Base-by-base conservation (phyloP, 1,139 yeast species). In the Kodamaea arcana region DNA sequence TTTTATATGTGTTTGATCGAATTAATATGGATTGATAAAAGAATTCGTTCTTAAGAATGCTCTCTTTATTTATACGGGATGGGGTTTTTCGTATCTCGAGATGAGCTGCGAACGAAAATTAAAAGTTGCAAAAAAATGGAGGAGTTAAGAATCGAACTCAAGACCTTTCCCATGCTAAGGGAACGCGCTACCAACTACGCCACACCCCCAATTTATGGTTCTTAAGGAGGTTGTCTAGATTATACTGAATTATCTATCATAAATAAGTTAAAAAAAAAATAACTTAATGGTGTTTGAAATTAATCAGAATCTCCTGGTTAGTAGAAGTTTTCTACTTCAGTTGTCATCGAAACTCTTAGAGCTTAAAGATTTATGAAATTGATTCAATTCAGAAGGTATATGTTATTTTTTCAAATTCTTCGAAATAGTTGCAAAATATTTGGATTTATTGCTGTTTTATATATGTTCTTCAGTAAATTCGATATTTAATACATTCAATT, bases 151-250 rank as follows among this genome's bases (percentile, higher is more conserved):
- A 73, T 80, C 83, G 87, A 80, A 80, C 87, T 85, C 79, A 80
- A 76, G 87, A 80, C 86, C 87, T 80, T 77, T 78, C 83, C 78
- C 86, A 79, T 80, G 87, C 87, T 77, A 80, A 79, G 86, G 78
- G 83, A 77, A 76, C 86, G 86, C 87, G 86, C 86, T 80, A 80
- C 87, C 87, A 78, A 80, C 86, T 80, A 75, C 86, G 87, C 87
- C 85, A 80, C 85, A 80, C 85, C 85, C 87, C 87, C 87, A 33
- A 13, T 22, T 31, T 6, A 13, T 18, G 22, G 6, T 18, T 18
- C 22, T 7, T 18, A 7, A 9, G 22, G 22, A 18, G n/a, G n/a
- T n/a, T n/a, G n/a, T n/a, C n/a, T n/a, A n/a, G n/a, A n/a, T n/a
- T n/a, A n/a, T n/a, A n/a, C n/a, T n/a, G n/a, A n/a, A n/a, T n/a